Evolutionary conservation across 768 basidiomycete species (phyloP), one percentile per base, ranked within the genome.

Genomic region (Dacryopinax primogenitus): DNA sequence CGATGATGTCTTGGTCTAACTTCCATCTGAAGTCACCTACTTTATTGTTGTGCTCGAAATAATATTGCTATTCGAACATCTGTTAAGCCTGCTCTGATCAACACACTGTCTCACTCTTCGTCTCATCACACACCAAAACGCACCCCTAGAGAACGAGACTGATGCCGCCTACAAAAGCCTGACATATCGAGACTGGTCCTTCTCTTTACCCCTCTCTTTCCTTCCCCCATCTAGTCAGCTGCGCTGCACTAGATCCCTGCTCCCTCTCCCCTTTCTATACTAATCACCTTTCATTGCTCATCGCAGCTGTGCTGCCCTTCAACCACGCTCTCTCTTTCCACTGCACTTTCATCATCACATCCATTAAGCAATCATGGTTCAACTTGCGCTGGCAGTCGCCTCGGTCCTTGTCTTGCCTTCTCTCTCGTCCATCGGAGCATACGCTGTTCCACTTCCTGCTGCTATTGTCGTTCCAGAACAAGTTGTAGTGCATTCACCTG

Each of bases 171-270:
- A 58, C 51, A 58, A 58, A 58, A 58, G 51, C 13, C 51, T 28
- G 13, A 15, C 32, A 15, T 15, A 15, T 23, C 15, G 51, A 71
- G 66, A 64, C 72, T 72, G 1, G 64, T 64, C n/a, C 72, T 64
- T 0, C 64, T 63, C 3, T 21, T 45, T 1, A 32, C 37, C 64
- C 28, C 64, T 37, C 37, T 41, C 15, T 28, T 65, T 61, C 47
- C 45, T 44, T 28, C 16, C 70, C 37, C 73, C 70, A 72, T 28
- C 9, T 21, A 13, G 58, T 30, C 71, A 73, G 71, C 34, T 47
- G 51, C 21, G 51, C 51, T 58, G 51, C 18, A 18, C 51, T 58
- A 58, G 51, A 15, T 58, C 18, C 11, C 51, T 44, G 6, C 18
- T 44, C 41, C 51, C 18, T 58, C 51, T 58, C 45, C 32, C 7